Conservation (phyloP, 1,284 basidiomycete genomes). For the Papiliotrema flavescens region DNA sequence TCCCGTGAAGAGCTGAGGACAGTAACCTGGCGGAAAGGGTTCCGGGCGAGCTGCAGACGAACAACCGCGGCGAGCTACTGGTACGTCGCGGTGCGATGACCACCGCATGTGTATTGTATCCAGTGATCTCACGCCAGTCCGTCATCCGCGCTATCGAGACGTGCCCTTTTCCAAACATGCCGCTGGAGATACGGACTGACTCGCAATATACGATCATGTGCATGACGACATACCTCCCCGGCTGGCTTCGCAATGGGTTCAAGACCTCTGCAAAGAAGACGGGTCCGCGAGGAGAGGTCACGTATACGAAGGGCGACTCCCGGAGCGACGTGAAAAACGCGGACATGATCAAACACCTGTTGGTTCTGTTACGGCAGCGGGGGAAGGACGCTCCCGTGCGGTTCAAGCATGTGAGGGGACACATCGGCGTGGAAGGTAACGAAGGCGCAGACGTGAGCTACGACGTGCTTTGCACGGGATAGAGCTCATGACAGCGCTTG, state of each 20-base stretch:
- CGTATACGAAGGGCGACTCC: not conserved
- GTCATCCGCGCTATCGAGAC: conserved; percentile 47
- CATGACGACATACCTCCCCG: conserved; percentile 45
- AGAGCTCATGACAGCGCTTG: conserved; percentile 21
- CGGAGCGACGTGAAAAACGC: conserved; percentile 38
- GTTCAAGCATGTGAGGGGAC: conserved; percentile 45
- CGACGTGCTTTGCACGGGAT: not conserved
- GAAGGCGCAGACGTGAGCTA: conserved; percentile 46
- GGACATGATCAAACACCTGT: conserved; percentile 47
- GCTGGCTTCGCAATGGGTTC: conserved; percentile 43
- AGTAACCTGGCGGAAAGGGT: conserved; percentile 45
- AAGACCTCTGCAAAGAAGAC: conserved; percentile 6
- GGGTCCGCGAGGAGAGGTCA: not conserved
- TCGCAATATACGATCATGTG: conserved; percentile 48
- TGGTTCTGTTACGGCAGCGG: conserved; percentile 39
- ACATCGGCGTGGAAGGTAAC: conserved; percentile 43
- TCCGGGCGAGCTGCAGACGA: conserved; percentile 46
- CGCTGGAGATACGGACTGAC: conserved; percentile 49
- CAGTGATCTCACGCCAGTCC: conserved; percentile 26
- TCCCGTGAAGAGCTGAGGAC: not conserved
- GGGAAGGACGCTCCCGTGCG: conserved; percentile 21
- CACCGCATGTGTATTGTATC: not conserved
- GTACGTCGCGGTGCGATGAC: conserved; percentile 19
- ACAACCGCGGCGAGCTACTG: conserved; percentile 50
- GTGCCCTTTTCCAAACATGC: conserved; percentile 43